Evolutionary conservation across 352 stramenopile species (phyloP).

Genomic region (Aphanomyces euteiches): DNA sequence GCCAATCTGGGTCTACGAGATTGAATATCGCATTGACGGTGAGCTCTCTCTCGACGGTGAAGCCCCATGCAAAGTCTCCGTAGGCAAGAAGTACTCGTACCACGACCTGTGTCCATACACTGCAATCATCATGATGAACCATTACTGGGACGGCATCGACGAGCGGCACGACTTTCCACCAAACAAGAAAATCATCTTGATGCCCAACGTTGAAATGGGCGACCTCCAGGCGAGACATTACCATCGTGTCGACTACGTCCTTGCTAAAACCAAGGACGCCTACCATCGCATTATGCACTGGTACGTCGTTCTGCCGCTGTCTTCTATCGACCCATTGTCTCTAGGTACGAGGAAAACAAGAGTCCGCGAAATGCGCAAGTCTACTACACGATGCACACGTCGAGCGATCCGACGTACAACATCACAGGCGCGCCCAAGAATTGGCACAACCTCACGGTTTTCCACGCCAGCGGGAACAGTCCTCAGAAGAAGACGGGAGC

Average conservation of each 20-base stretch:
- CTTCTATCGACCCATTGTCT: not conserved
- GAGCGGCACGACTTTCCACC: not conserved
- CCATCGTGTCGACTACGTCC: constrained; percentile 8
- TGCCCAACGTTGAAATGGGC: constrained; percentile 25
- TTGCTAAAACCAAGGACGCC: constrained; percentile 9
- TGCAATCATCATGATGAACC: constrained; percentile 20
- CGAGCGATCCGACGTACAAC: not conserved
- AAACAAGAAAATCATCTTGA: constrained; percentile 7
- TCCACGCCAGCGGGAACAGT: constrained; percentile 25
- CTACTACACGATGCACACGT: constrained; percentile 5
- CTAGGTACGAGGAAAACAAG: not conserved
- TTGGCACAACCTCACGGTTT: not conserved
- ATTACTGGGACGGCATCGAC: constrained; percentile 9
- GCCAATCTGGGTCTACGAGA: constrained; percentile 44
- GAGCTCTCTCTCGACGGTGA: no score
- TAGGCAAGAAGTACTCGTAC: constrained; percentile 11
- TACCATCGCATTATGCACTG: constrained; percentile 4
- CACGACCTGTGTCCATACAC: constrained; percentile 19
- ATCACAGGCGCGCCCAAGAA: not conserved
- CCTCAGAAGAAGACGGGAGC: no score
- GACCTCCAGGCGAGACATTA: constrained; percentile 18
- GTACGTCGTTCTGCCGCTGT: not conserved
- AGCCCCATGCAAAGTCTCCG: not conserved
- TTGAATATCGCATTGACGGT: constrained; percentile 37
- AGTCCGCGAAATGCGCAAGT: constrained; percentile 1